phyloP scores from a whole-genome alignment of 352 stramenopile species.

The Pseudoperonospora humuli region DNA sequence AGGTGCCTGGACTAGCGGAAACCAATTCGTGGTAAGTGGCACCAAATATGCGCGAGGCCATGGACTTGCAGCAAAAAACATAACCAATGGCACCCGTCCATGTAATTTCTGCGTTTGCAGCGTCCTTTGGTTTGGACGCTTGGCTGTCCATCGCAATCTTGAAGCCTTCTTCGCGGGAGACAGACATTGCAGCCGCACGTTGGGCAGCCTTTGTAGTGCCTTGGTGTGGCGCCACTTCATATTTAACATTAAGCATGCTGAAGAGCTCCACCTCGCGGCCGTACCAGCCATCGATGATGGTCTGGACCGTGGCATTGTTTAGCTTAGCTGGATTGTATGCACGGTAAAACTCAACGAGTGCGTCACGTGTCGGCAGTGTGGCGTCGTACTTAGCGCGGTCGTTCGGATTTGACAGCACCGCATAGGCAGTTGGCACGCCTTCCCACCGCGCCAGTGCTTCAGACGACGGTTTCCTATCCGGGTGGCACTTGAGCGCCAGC shows the following conservation, averaged over 20 bases:
- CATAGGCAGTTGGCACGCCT: slow-evolving; percentile 64
- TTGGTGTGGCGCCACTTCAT: slow-evolving; percentile 74
- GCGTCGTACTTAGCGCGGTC: slow-evolving; percentile 71
- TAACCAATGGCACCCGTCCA: slow-evolving; percentile 51
- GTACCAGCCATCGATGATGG: slow-evolving; percentile 82
- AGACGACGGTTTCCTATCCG: slow-evolving; percentile 86
- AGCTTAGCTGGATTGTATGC: slow-evolving; percentile 80
- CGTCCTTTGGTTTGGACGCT: slow-evolving; percentile 46
- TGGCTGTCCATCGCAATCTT: slow-evolving; percentile 58
- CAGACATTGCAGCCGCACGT: slow-evolving; percentile 24
- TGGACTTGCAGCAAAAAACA: slow-evolving; percentile 62
- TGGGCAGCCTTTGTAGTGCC: slow-evolving; percentile 48
- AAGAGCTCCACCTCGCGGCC: slow-evolving; percentile 81
- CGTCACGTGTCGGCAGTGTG: slow-evolving; percentile 65
- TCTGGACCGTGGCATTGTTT: slow-evolving; percentile 78
- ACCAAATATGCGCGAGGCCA: slow-evolving; percentile 42
- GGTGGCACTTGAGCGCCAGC: slow-evolving; percentile 81
- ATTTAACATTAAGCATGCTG: slow-evolving; percentile 82
- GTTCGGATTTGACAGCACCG: slow-evolving; percentile 72
- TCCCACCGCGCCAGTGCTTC: slow-evolving; percentile 69
- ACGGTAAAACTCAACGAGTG: slow-evolving; percentile 76
- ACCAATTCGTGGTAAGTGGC: slow-evolving; percentile 81
- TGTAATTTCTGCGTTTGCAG: slow-evolving; percentile 39
- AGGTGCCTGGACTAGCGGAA: slow-evolving; percentile 63
- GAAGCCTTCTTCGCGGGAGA: slow-evolving; percentile 48